Evolutionary conservation across 495 filamentous ascomycete genomes (phyloP), one percentile per base, ranked within the genome.

Genomic region (Hyaloscypha bicolor): DNA sequence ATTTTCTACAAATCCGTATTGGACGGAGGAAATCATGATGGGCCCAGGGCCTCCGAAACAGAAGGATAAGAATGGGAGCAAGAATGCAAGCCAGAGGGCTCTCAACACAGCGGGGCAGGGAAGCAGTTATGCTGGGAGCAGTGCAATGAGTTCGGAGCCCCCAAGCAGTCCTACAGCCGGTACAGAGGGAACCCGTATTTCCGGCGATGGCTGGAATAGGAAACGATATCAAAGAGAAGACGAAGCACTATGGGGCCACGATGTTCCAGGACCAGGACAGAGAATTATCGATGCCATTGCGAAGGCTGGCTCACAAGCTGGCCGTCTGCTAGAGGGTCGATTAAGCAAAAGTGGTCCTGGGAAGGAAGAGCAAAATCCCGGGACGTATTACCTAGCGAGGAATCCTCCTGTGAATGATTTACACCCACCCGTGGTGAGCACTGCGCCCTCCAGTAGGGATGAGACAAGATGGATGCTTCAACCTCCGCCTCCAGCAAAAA

Each of bases 401-500:
- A 91, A 90, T 65, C 93, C 92, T 14, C 88, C 91, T 11, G 88
- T 96, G 68, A 95, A 95, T 75, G 92, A 96, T 68, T 83, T 91
- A 37, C 92, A 96, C 72, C 93, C 93, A 11, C 92, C 93, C 11
- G 89, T 94, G 61, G 92, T 96, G 60, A 91, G 91, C 74, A 88
- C 87, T 67, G 86, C 81, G 53, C 90, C 91, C 8, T 77, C 81
- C 21, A 85, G 88, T 73, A 83, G 81, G 60, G 86, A 86, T 30
- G 91, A 89, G 62, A 88, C 87, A n/a, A 79, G 79, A 71, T 97
- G 93, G 93, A 95, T 97, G 92, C 79, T 96, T 37, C 91, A 94
- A 76, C 93, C 93, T 3, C 93, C 93, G 3, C 93, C 93, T 45
- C 85, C 85, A 59, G 91, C 93, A 21, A 90, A 86, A 71, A 79